Base-by-base conservation (phyloP, 139 green algal genomes). In the Picochlorum sp. region DNA sequence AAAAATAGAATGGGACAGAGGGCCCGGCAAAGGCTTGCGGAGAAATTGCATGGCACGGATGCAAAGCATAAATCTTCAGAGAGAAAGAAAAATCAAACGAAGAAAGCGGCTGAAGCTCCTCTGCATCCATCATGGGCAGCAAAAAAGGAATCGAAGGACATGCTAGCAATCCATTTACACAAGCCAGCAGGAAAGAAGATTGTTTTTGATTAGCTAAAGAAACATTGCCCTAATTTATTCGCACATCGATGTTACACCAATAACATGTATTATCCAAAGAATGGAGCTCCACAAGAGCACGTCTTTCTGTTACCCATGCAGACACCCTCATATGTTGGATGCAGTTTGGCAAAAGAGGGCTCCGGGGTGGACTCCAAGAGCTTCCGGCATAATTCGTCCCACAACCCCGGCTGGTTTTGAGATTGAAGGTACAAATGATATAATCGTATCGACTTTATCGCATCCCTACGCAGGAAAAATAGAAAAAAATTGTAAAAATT, bases 251-350 rank as follows among this genome's bases (percentile, higher is more conserved):
- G 26, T 20, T 67, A 62, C 20, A n/a, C 21, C 34, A 32, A 41
- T 49, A 60, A 58, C 28, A 26, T 30, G 59, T 58, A 49, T 77
- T 64, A 88, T 8, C 67, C 69, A 41, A 97, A 86, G 50, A 96
- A 96, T 6, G 89, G 72, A 2, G 82, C 88, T 0, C 84, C 85
- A 69, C 90, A 97, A 3, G 65, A 77, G 66, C 90, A 97, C 5
- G 72, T 89, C 46, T 79, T 88, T 6, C 87, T 69, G 72, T 95
- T 95, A 56, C 90, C 90, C 88, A 95, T 95, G 77, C 90, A 97
- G 20, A 93, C 83, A 0, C 88, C 88, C 44, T 97, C 90, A 67
- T 80, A 96, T 0, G 49, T 68, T 3, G 87, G 84, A 67, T 94
- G 74, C 6, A 65, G 60, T 51, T 79, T 83, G 0, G 88, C 83